phyloP scores from a whole-genome alignment of 108 stramenopile genomes.

The Nitzschia inconspicua region DNA sequence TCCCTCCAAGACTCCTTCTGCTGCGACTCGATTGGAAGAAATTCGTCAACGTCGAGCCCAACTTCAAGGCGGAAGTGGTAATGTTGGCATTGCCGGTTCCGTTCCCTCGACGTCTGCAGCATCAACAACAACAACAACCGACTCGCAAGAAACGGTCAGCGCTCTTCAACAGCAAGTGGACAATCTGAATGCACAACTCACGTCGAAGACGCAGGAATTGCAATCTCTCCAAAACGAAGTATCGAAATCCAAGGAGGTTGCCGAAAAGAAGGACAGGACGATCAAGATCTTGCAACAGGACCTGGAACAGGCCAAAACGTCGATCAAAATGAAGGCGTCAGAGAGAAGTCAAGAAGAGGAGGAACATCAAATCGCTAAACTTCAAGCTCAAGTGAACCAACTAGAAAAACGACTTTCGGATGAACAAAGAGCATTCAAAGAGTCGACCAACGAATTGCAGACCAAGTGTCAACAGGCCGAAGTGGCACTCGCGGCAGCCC shows the following conservation, averaged over 20 bases:
- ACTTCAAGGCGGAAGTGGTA: conserved; percentile 13
- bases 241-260: conserved; percentile 1
- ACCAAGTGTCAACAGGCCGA: conserved; percentile 4
- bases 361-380: conserved; percentile 15
- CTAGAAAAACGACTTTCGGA: conserved; percentile 9
- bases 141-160: neutral
- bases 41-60: conserved; percentile 33
- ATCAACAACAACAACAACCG: conserved; percentile 3
- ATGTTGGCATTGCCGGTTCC: neutral
- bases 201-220: conserved; percentile 14
- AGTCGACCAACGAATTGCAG: conserved; percentile 20
- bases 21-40: conserved; percentile 36
- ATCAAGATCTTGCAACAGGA: conserved; percentile 18
- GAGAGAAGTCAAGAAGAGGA: conserved; percentile 4
- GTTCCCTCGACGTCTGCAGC: conserved; percentile 11
- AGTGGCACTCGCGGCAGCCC: conserved; percentile 26
- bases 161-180: neutral
- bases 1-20: neutral
- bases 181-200: neutral
- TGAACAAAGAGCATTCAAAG: conserved; percentile 4
- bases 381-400: conserved; percentile 19
- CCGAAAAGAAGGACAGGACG: neutral
- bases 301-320: conserved; percentile 3
- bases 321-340: neutral
- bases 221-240: conserved; percentile 11